phyloP scores from a whole-genome alignment of 768 basidiomycete genomes.

The Tricholoma terreum region DNA sequence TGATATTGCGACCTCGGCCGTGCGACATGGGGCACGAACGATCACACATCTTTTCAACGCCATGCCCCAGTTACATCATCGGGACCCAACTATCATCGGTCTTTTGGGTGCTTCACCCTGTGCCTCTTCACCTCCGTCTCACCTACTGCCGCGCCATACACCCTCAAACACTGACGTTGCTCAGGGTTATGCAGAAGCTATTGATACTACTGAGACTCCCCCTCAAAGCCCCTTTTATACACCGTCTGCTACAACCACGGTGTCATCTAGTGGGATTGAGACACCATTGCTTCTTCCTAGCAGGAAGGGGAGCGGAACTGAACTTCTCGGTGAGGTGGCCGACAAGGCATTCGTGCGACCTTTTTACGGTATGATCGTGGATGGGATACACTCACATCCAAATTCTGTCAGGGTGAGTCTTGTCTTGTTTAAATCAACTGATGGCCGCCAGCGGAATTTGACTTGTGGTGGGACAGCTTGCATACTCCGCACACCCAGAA shows the following conservation, averaged over 20 bases:
- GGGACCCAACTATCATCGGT: constrained; percentile 90
- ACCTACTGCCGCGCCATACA: constrained; percentile 17
- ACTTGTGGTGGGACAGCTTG: constrained; percentile 47
- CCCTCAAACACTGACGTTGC: neutral
- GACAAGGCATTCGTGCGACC: constrained; percentile 62
- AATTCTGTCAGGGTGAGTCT: constrained; percentile 77
- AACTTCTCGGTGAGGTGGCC: constrained; percentile 2
- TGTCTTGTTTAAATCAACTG: neutral
- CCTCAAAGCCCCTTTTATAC: constrained; percentile 44
- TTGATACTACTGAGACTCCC: constrained; percentile 56
- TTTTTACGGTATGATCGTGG: constrained; percentile 87
- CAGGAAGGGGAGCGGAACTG: constrained; percentile 13
- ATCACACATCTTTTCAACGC: constrained; percentile 94
- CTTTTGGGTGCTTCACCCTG: constrained; percentile 76
- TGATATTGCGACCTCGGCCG: constrained; percentile 66
- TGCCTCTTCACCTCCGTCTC: constrained; percentile 41
- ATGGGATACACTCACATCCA: constrained; percentile 89
- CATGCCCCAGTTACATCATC: constrained; percentile 87
- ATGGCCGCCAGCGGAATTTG: constrained; percentile 1
- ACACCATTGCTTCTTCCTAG: constrained; percentile 20
- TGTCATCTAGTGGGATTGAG: constrained; percentile 16
- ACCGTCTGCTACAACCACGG: constrained; percentile 9
- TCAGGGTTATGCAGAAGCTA: constrained; percentile 49
- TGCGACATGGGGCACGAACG: constrained; percentile 71
- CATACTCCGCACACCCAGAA: constrained; percentile 78